These are phyloP conservation scores for Pichia sp. DNA, from an alignment of 1,139 yeast species.

Conservation along the genomic window DNA sequence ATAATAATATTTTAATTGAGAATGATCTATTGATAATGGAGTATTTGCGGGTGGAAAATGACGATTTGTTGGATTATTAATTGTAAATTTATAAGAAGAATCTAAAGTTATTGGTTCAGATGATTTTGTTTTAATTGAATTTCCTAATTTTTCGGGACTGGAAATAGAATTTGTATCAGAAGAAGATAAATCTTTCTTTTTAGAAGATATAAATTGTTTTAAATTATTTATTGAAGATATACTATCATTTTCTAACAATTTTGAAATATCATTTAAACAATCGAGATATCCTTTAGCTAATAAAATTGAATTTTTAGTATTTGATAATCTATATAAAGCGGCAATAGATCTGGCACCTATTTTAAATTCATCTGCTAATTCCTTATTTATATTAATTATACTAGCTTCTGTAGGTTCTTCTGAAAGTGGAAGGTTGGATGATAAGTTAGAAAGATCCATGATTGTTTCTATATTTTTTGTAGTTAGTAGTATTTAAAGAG, in stretches of 20 bases:
- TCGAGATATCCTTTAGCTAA: constrained; percentile 50
- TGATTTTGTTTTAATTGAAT: neutral
- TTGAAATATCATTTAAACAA: constrained; percentile 49
- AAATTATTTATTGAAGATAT: constrained; percentile 3
- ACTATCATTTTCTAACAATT: constrained; percentile 32
- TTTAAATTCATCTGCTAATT: constrained; percentile 49
- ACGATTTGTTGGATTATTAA: constrained; percentile 11
- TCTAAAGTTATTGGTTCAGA: constrained; percentile 25
- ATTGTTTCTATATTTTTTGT: too few species aligned
- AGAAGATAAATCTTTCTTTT: constrained; percentile 5
- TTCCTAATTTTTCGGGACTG: neutral
- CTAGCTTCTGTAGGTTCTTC: constrained; percentile 40
- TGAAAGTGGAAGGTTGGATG: constrained; percentile 45
- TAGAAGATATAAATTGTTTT: constrained; percentile 3
- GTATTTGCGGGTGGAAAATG: constrained; percentile 13
- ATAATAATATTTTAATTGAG: constrained; percentile 8
- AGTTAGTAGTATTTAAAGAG: too few species aligned
- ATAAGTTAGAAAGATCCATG: constrained; percentile 53
- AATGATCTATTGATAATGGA: constrained; percentile 13
- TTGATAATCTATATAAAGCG: constrained; percentile 49
- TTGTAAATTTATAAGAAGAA: constrained; percentile 10
- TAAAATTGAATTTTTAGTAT: constrained; percentile 37
- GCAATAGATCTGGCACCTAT: constrained; percentile 63
- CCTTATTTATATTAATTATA: constrained; percentile 38
- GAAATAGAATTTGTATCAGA: constrained; percentile 1